Base-by-base conservation (phyloP, 2,329 filamentous ascomycete species). In the Xylaria polymorpha region DNA sequence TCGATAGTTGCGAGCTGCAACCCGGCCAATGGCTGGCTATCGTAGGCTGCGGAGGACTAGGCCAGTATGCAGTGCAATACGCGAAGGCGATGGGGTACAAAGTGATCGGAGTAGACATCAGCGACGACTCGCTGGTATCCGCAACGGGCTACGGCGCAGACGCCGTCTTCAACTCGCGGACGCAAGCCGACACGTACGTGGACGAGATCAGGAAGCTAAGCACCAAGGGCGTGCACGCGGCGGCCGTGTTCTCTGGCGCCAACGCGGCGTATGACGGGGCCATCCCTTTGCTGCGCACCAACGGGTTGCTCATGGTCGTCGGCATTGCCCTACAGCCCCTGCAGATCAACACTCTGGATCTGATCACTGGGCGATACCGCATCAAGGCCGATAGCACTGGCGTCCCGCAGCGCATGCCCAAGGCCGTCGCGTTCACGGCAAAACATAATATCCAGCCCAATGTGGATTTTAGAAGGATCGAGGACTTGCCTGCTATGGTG, bases 31-130 rank as follows among this genome's bases (percentile, higher is more conserved):
- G 68, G 68, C 18, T 70, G 9, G 68, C 68, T 12, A 51, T 70
- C 41, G 64, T 70, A 18, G 68, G 68, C 57, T 68, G 64, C 32
- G 68, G 68, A 29, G 68, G 68, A 7, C 59, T 70, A 22, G 68
- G 68, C 41, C 68, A 70, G 55, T 70, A 65, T 9, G 68, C 64
- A 41, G 61, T 63, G 35, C 64, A 70, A 14, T 70, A 67, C 48
- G 65, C 68, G 4, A 70, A 70, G 61, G 68, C 65, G 22, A 70
- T 70, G 68, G 60, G 61, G 1, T 58, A 18, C 61, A 61, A 67
- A 6, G 68, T 70, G 8, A 55, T 70, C 61, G 68, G 68, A 10
- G 60, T 70, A n/a, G 68, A 70, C 51, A 65, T 70, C 35, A 70
- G 66, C 43, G 68, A 70, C 37, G 68, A 68, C 32, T 67, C 65